phyloP scores from a whole-genome alignment of 208 protist genomes.

The Acanthamoeba castellanii region DNA sequence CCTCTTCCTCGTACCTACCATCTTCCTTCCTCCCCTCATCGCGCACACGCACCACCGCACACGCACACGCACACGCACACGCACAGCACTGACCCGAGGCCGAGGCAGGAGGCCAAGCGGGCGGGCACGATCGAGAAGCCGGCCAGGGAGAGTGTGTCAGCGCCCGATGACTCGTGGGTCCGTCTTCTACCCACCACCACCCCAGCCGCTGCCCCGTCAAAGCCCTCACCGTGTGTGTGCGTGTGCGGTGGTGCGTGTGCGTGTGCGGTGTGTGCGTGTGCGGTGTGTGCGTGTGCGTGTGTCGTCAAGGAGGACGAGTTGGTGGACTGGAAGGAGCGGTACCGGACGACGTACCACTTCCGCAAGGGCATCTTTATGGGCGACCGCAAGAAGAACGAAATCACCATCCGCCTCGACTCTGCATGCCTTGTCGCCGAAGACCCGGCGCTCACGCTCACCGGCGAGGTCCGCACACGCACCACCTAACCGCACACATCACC shows the following conservation, averaged over 20 bases:
- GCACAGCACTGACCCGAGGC: too few relatives aligned
- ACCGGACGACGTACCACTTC: background rate
- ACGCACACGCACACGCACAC: too few relatives aligned
- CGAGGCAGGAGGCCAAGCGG: background rate
- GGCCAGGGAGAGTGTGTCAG: background rate
- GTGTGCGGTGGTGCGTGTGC: too few relatives aligned
- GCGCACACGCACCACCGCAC: too few relatives aligned
- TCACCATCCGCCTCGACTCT: background rate
- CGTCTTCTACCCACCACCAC: background rate
- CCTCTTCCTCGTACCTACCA: background rate
- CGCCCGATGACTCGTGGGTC: background rate
- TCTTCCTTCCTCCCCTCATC: too few relatives aligned
- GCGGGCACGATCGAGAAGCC: too few relatives aligned
- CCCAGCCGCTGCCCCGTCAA: too few relatives aligned
- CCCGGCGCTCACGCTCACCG: background rate
- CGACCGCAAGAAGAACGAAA: background rate
- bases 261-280: too few relatives aligned
- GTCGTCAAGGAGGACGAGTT: too few relatives aligned
- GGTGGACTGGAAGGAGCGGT: background rate
- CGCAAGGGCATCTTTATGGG: background rate
- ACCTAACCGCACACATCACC: too few relatives aligned
- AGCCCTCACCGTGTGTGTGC: too few relatives aligned
- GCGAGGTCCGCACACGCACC: background rate
- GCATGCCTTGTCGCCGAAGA: background rate
- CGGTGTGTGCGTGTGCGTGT: too few relatives aligned